Evolutionary conservation across 495 filamentous ascomycete species (phyloP).

Genomic region (Articulospora tetracladia): DNA sequence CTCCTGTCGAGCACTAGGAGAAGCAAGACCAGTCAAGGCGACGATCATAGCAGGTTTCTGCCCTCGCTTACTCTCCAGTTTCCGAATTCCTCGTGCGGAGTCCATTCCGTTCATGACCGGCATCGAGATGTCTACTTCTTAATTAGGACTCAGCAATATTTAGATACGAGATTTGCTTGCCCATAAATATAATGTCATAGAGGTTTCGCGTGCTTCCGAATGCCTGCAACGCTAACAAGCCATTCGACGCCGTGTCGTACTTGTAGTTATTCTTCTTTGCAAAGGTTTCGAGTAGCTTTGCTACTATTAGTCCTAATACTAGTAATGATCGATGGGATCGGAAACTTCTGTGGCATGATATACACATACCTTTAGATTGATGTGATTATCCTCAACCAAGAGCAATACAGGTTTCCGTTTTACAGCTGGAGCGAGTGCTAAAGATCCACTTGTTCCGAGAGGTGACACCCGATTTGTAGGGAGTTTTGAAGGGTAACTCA

Average conservation of each 20-base stretch:
- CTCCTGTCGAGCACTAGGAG: constrained; percentile 52
- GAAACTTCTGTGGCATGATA: no score
- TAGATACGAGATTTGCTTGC: constrained; percentile 32
- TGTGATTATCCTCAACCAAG: no score
- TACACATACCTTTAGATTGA: no score
- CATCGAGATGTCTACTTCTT: constrained; percentile 45
- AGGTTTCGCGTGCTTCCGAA: constrained; percentile 11
- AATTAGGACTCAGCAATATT: background rate
- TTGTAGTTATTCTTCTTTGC: constrained; percentile 25
- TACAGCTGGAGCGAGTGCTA: no score
- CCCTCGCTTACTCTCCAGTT: constrained; percentile 35
- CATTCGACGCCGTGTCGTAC: constrained; percentile 34
- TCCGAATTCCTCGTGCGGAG: constrained; percentile 49
- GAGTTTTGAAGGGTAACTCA: no score
- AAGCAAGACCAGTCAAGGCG: constrained; percentile 63
- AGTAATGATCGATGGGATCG: no score
- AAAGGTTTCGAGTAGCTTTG: constrained; percentile 9
- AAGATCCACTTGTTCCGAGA: no score
- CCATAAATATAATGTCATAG: constrained; percentile 54
- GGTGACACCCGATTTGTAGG: no score
- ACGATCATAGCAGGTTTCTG: constrained; percentile 48
- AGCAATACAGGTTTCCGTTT: no score
- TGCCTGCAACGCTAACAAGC: constrained; percentile 33
- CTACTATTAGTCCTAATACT: background rate
- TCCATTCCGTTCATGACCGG: constrained; percentile 59